Evolutionary conservation across 1,284 basidiomycete species (phyloP).

Genomic region (Rhodotorula sp.): DNA sequence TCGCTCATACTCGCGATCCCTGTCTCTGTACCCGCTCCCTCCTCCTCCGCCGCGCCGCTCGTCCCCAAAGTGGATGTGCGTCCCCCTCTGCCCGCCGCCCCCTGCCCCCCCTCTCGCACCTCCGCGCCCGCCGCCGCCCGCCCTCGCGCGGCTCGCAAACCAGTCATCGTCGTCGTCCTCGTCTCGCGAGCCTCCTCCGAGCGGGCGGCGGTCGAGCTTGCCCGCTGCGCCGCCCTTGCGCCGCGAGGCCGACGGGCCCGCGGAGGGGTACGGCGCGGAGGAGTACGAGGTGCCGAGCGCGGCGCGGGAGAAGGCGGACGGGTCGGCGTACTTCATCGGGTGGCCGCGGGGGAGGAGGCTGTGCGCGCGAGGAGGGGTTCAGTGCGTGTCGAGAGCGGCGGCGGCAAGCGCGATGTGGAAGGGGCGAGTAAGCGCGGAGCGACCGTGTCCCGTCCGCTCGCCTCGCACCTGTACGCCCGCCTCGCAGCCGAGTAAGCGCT

Average conservation of each 20-base stretch:
- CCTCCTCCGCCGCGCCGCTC: background rate
- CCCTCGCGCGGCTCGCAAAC: conserved; percentile 35
- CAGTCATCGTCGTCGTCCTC: conserved; percentile 37
- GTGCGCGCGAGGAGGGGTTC: background rate
- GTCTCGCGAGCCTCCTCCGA: background rate
- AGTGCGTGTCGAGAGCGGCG: background rate
- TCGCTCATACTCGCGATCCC: background rate
- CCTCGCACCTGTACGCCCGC: too few relatives aligned
- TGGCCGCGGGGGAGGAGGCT: conserved; percentile 39
- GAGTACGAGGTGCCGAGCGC: conserved; percentile 28
- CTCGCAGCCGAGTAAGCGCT: too few relatives aligned
- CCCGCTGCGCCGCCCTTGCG: conserved; percentile 8
- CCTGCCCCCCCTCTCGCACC: background rate
- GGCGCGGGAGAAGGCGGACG: conserved; percentile 36
- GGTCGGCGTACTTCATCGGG: conserved; percentile 37
- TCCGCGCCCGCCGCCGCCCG: background rate
- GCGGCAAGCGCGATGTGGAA: too few relatives aligned
- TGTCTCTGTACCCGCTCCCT: background rate
- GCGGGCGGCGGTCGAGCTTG: conserved; percentile 12
- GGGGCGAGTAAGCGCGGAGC: background rate
- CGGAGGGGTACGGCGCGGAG: conserved; percentile 8
- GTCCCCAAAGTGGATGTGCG: conserved; percentile 25
- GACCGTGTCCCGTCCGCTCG: too few relatives aligned
- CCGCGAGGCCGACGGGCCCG: conserved; percentile 10
- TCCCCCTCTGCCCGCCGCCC: background rate